These are phyloP conservation scores for Thalassiosira mediterranea DNA, from an alignment of 352 stramenopile species.

Conservation along the genomic window DNA sequence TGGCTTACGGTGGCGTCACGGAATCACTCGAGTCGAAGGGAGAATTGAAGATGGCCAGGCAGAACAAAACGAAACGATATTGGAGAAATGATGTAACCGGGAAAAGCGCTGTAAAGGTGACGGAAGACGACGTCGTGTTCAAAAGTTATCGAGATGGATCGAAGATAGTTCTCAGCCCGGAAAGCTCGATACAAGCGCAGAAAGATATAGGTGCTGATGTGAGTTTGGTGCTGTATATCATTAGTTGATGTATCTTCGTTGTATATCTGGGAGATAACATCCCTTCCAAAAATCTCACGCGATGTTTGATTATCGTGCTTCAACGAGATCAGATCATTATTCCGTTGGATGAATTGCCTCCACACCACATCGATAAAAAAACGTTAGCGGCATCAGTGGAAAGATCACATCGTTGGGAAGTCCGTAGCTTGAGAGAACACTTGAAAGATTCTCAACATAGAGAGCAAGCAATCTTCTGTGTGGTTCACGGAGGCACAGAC, in stretches of 20 bases:
- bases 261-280: too few relatives aligned
- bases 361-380: conserved; percentile 84
- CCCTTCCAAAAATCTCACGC: too few relatives aligned
- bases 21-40: conserved; percentile 81
- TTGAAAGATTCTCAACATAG: conserved; percentile 78
- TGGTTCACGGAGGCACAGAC: conserved; percentile 89
- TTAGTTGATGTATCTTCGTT: too few relatives aligned
- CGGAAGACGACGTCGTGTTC: conserved; percentile 79
- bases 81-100: too few relatives aligned
- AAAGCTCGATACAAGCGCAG: conserved; percentile 87
- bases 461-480: conserved; percentile 86
- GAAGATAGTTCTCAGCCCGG: conserved; percentile 85
- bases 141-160: conserved; percentile 86
- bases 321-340: conserved; percentile 79
- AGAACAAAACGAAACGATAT: too few relatives aligned
- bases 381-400: conserved; percentile 80
- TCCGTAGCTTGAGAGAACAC: conserved; percentile 79
- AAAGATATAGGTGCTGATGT: conserved; percentile 86
- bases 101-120: conserved; percentile 57
- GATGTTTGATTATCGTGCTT: too few relatives aligned
- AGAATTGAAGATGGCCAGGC: conserved; percentile 64
- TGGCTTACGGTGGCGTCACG: conserved; percentile 85
- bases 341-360: conserved; percentile 87
- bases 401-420: conserved; percentile 87
- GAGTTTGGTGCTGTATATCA: neutral